Conservation (phyloP, 768 basidiomycete genomes). For the Psilocybe azurescens region DNA sequence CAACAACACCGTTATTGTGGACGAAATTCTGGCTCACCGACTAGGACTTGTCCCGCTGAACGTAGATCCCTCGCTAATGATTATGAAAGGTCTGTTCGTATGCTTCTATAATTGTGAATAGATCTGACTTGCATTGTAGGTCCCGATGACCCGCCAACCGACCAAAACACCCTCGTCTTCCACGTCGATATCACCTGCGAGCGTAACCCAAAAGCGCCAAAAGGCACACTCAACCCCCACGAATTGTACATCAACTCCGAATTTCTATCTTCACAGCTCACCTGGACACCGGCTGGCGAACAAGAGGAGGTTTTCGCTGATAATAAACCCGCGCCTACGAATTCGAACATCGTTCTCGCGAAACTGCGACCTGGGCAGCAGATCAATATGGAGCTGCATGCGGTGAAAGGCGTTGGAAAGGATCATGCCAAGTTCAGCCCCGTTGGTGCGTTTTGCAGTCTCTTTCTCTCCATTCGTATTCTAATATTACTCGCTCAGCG, state of each 20-base stretch:
- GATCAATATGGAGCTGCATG: constrained; percentile 86
- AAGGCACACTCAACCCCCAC: constrained; percentile 57
- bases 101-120: background rate
- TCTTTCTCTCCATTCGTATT: background rate
- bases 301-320: constrained; percentile 65
- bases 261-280: constrained; percentile 67
- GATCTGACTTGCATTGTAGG: constrained; percentile 24
- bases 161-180: constrained; percentile 93
- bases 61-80: constrained; percentile 78
- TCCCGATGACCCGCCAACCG: constrained; percentile 70
- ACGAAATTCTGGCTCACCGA: constrained; percentile 94
- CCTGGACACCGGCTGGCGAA: constrained; percentile 84
- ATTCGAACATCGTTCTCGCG: constrained; percentile 84
- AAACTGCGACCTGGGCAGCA: constrained; percentile 93
- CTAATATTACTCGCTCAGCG: constrained; percentile 48
- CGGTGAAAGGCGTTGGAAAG: constrained; percentile 90
- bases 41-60: constrained; percentile 90
- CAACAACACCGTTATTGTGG: constrained; percentile 92
- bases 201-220: constrained; percentile 59
- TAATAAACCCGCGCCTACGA: constrained; percentile 66
- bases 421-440: constrained; percentile 98
- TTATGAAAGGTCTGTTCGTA: constrained; percentile 48
- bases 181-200: constrained; percentile 70
- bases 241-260: constrained; percentile 78
- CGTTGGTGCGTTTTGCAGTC: constrained; percentile 64